Conservation (phyloP, 2,329 filamentous ascomycete genomes). For the Pseudogymnoascus sp. region DNA sequence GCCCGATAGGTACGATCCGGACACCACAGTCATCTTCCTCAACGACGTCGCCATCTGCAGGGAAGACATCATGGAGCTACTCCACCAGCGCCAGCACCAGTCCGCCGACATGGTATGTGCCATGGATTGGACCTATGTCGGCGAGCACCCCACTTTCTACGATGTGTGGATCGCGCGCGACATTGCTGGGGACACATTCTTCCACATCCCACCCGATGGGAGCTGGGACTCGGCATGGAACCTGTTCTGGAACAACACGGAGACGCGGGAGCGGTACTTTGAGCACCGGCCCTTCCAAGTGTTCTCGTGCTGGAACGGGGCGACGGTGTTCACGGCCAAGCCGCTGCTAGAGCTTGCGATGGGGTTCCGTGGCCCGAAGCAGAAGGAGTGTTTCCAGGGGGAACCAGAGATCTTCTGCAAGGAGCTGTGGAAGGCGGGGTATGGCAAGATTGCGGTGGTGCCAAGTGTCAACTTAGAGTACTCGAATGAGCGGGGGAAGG, state of each 20-base stretch:
- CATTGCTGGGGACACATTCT: constrained; percentile 47
- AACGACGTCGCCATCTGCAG: constrained; percentile 44
- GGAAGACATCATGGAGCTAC: constrained; percentile 50
- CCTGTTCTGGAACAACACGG: constrained; percentile 44
- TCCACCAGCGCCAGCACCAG: constrained; percentile 39
- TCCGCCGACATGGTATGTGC: constrained; percentile 49
- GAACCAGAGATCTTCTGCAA: constrained; percentile 51
- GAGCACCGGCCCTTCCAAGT: constrained; percentile 46
- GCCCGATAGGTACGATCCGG: constrained; percentile 19
- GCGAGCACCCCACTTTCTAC: constrained; percentile 43
- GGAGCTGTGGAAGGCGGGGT: constrained; percentile 45
- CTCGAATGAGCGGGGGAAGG: constrained; percentile 35
- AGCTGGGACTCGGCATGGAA: constrained; percentile 42
- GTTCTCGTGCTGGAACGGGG: constrained; percentile 55
- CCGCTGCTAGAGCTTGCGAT: constrained; percentile 39
- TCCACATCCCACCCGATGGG: constrained; percentile 42
- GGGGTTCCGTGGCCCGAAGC: constrained; percentile 35
- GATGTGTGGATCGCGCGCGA: constrained; percentile 48
- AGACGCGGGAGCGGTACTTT: constrained; percentile 29
- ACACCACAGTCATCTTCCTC: constrained; percentile 42
- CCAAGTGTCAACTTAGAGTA: constrained; percentile 50
- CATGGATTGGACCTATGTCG: constrained; percentile 49
- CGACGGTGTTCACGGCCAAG: constrained; percentile 38
- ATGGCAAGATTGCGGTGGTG: constrained; percentile 46
- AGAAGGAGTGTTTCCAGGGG: constrained; percentile 43